Conservation (phyloP, 148 eudicot species). For the Chenopodium formosanum region DNA sequence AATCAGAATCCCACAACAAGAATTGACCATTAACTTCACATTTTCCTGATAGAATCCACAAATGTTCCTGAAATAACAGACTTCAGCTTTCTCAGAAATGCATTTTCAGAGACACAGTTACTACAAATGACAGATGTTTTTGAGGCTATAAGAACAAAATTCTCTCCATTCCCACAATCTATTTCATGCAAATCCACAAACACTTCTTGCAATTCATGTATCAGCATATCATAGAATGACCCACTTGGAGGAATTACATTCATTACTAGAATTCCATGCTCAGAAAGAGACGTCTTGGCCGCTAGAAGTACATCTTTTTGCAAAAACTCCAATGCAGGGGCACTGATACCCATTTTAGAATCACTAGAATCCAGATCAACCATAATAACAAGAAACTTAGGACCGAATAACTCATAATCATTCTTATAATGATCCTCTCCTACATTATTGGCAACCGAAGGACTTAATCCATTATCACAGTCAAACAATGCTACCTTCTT, state of each 20-base stretch:
- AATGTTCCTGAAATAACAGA: conserved; percentile 35
- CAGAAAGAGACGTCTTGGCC: conserved; percentile 42
- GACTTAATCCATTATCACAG: not conserved
- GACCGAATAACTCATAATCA: conserved; percentile 16
- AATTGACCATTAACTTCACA: conserved; percentile 21
- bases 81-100: conserved; percentile 51
- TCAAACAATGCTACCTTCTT: conserved; percentile 25
- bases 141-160: conserved; percentile 63
- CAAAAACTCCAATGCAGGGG: conserved; percentile 69
- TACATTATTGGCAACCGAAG: conserved; percentile 5
- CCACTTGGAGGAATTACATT: conserved; percentile 61
- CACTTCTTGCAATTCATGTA: conserved; percentile 32
- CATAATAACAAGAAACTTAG: conserved; percentile 66
- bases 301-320: conserved; percentile 53
- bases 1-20: not conserved
- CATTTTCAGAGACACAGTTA: conserved; percentile 11
- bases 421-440: not conserved
- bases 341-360: conserved; percentile 45
- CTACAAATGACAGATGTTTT: conserved; percentile 18
- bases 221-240: conserved; percentile 46
- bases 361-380: conserved; percentile 91
- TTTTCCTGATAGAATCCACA: conserved; percentile 51
- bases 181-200: conserved; percentile 64
- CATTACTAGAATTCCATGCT: conserved; percentile 54
- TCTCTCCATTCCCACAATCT: conserved; percentile 66